Base-by-base conservation (phyloP, 441 rosid species). In the Croton setiger region DNA sequence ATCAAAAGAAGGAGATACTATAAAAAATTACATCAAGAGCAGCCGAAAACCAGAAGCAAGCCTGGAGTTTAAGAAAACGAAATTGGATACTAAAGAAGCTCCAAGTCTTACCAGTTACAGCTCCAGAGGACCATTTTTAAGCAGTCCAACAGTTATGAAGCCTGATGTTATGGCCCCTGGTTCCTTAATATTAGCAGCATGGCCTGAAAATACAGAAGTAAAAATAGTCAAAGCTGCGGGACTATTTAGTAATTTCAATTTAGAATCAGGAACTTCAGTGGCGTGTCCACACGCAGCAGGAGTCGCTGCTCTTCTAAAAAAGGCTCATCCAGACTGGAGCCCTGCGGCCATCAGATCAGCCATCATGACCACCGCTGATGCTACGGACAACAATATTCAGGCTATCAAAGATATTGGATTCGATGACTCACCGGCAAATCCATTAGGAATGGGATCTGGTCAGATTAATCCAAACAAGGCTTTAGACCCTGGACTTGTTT, bases 111-210 rank as follows among this genome's bases (percentile, higher is more conserved):
- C 94, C 0, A 68, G 92, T 20, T 91, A 87, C 75, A 87, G 88
- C 1, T 89, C 96, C 69, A 88, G 98, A 23, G 98, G 98, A 63
- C 98, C 98, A 0, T 82, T 79, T 62, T 82, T 77, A 11, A 62
- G 82, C 51, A 84, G 90, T 3, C 86, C 84, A 0, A 80, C 82
- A 66, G 87, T 93, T 7, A 77, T 93, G 17, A 93, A 93, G 60
- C 98, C 98, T 0, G 98, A 93, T 73, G 84, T 93, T 31, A 85
- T 93, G 75, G 97, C 92, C 49, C 98, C 97, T 0, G 98, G 98
- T 21, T 82, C 87, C 17, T 80, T 83, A 39, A 83, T 93, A 36
- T 70, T 92, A 77, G 98, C 98, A 12, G 89, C 96, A 15, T 92
- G 98, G 98, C 86, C 90, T 9, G 85, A 88, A 5, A 69, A 64